A percentile compares a stretch with the other conserved stretches of the same genome.
These are phyloP conservation scores for Daldinia sp. DNA, from an alignment of 2,329 filamentous ascomycete genomes.

Conservation along the genomic window DNA sequence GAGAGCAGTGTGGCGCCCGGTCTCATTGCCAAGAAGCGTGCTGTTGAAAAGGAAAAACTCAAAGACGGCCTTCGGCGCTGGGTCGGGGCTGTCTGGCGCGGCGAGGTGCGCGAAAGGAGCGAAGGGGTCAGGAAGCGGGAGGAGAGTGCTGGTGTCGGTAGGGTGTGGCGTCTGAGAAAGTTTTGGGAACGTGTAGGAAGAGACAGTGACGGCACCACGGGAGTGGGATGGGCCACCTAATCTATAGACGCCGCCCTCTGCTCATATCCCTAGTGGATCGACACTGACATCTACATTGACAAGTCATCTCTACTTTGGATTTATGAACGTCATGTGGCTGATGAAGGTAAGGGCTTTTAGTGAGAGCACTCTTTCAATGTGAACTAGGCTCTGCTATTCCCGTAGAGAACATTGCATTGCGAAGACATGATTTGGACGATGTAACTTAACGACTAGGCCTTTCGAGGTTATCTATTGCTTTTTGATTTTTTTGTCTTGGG, in stretches of 20 bases:
- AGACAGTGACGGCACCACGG: constrained; percentile 45
- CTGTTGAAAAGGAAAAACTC: constrained; percentile 71
- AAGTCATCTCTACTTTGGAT: constrained; percentile 11
- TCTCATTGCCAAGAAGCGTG: constrained; percentile 68
- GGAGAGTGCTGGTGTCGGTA: constrained; percentile 61
- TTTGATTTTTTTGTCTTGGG: background rate
- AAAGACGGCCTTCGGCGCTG: constrained; percentile 72
- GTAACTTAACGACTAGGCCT: constrained; percentile 7
- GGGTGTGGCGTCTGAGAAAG: constrained; percentile 67
- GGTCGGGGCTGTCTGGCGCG: constrained; percentile 67
- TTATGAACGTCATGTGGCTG: background rate
- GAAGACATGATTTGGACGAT: constrained; percentile 1
- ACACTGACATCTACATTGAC: background rate
- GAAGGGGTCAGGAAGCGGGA: constrained; percentile 58
- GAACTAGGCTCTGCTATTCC: background rate
- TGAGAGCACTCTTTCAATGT: background rate
- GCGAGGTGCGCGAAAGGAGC: constrained; percentile 60
- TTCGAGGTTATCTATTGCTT: constrained; percentile 1
- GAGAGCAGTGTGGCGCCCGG: constrained; percentile 61
- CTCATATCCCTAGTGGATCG: background rate
- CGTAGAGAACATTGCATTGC: too few species aligned
- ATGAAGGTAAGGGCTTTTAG: background rate
- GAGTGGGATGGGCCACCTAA: constrained; percentile 7
- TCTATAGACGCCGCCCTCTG: background rate
- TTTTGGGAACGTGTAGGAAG: constrained; percentile 71